Evolutionary conservation across 2,329 filamentous ascomycete species (phyloP).

Genomic region (Cercospora sp.): DNA sequence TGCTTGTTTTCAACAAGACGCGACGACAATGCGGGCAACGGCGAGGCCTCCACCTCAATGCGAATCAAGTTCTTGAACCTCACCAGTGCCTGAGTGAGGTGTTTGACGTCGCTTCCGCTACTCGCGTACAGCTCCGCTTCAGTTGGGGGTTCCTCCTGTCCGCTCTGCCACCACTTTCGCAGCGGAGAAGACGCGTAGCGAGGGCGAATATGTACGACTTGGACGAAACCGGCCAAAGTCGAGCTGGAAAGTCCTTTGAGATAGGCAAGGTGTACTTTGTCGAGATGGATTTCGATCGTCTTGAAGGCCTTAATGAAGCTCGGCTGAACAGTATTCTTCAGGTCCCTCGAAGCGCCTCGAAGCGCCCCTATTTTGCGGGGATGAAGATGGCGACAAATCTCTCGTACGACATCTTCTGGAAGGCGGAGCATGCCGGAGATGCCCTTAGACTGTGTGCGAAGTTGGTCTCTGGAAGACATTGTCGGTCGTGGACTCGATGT

Average conservation of each 20-base stretch:
- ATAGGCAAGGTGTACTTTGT: not conserved
- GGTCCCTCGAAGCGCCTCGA: not conserved
- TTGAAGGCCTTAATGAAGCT: constrained; percentile 7
- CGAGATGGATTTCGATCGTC: constrained; percentile 11
- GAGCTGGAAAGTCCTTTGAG: not conserved
- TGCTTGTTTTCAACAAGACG: not conserved
- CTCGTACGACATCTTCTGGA: constrained; percentile 10
- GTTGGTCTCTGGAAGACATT: not conserved
- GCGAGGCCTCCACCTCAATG: constrained; percentile 5
- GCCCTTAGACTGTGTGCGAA: not conserved
- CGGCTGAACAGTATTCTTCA: not conserved
- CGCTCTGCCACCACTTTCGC: not conserved
- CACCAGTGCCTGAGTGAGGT: not conserved
- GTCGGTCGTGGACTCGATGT: not conserved
- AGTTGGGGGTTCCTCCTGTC: not conserved
- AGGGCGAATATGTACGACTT: constrained; percentile 3
- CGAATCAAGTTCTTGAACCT: not conserved
- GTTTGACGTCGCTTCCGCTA: not conserved
- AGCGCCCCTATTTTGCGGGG: not conserved
- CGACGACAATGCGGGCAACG: not conserved
- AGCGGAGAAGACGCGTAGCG: not conserved
- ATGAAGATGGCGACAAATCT: not conserved
- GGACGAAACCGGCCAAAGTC: constrained; percentile 3
- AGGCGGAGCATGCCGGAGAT: not conserved
- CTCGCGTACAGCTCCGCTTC: not conserved